Conservation (phyloP, 306 rosid genomes). For the Cicer pinnatifidum region DNA sequence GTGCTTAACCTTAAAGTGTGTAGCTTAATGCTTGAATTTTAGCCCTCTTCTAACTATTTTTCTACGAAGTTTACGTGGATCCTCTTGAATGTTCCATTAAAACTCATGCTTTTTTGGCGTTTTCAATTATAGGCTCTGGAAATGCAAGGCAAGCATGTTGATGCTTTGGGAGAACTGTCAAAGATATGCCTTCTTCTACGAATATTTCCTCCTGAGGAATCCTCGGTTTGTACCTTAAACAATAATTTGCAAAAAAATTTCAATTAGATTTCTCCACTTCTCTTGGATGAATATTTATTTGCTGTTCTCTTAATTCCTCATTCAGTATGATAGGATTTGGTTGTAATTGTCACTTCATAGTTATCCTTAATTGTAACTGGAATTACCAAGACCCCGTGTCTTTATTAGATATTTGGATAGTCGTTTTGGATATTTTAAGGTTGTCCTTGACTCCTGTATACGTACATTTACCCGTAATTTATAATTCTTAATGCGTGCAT, state of each 20-base stretch:
- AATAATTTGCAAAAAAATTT: conserved; percentile 14
- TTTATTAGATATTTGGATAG: background rate
- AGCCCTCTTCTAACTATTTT: background rate
- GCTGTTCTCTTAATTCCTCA: conserved; percentile 8
- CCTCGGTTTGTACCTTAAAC: conserved; percentile 63
- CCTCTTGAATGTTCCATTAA: conserved; percentile 26
- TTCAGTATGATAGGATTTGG: conserved; percentile 2
- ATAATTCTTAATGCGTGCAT: conserved; percentile 2
- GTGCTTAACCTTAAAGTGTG: conserved; percentile 5
- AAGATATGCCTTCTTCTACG: conserved; percentile 72
- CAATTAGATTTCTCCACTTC: background rate
- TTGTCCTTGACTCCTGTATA: background rate
- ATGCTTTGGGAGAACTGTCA: conserved; percentile 72
- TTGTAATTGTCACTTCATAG: background rate
- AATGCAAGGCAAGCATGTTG: conserved; percentile 82
- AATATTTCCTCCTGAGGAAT: conserved; percentile 90
- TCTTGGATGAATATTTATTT: conserved; percentile 9
- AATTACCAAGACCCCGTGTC: background rate
- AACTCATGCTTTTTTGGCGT: conserved; percentile 18
- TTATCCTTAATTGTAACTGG: conserved; percentile 26
- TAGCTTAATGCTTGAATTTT: conserved; percentile 33
- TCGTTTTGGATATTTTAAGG: background rate
- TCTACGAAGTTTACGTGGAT: conserved; percentile 9
- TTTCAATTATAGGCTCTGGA: conserved; percentile 69
- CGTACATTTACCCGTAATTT: background rate